Conservation (phyloP, 2,329 filamentous ascomycete genomes). For the Verticillium tricorpus region DNA sequence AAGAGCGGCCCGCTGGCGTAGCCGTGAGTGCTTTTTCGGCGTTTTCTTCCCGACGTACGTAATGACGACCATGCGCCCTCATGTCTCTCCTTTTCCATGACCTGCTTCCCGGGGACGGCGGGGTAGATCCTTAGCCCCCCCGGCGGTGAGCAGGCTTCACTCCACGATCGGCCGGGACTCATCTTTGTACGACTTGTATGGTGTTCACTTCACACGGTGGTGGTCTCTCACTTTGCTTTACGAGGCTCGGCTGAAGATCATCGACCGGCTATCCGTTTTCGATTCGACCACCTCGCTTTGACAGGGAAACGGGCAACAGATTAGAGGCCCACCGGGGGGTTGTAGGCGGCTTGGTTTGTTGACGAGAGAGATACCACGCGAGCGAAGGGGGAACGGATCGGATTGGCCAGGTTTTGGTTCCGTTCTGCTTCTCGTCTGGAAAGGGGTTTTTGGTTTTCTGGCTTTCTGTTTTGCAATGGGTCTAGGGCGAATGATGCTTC, state of each 20-base stretch:
- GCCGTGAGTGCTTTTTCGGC: slow-evolving; percentile 6
- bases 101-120: slow-evolving; percentile 5
- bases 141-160: slow-evolving; percentile 4
- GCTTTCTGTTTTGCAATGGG: neutral
- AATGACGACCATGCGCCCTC: slow-evolving; percentile 14
- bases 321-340: neutral
- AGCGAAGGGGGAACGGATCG: neutral
- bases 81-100: slow-evolving; percentile 15
- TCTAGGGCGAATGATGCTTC: neutral
- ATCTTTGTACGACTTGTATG: neutral
- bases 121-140: slow-evolving; percentile 12
- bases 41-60: slow-evolving; percentile 9
- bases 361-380: neutral
- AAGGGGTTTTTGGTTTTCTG: neutral
- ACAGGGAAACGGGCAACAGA: neutral
- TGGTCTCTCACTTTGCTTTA: neutral
- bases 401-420: neutral
- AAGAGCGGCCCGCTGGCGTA: slow-evolving; percentile 49
- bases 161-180: slow-evolving; percentile 12
- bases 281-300: neutral
- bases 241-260: neutral
- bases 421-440: neutral
- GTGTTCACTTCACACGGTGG: neutral
- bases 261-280: neutral
- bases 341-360: neutral